Conservation (phyloP, 257 asterid genomes). For the Gynochthodes officinalis region DNA sequence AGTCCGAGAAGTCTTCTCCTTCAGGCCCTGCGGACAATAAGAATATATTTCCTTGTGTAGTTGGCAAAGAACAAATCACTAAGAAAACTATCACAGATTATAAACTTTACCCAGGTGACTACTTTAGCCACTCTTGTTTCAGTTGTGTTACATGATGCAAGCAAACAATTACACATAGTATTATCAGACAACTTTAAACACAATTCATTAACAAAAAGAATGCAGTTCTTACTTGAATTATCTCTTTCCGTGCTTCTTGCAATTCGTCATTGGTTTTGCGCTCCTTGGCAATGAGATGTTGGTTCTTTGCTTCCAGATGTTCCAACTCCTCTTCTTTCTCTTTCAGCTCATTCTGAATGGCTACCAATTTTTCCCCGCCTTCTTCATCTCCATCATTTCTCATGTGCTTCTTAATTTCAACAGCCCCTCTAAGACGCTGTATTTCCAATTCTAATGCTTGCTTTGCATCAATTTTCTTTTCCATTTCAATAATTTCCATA, state of each 20-base stretch:
- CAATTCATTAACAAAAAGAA: background rate
- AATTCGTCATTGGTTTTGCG: constrained; percentile 58
- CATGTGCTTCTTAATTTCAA: constrained; percentile 57
- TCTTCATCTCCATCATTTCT: constrained; percentile 53
- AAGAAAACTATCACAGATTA: background rate
- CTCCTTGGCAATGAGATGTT: constrained; percentile 55
- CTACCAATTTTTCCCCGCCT: constrained; percentile 39
- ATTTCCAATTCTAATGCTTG: constrained; percentile 66
- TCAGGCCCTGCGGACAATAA: constrained; percentile 18
- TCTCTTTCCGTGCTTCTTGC: constrained; percentile 69
- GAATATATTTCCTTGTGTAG: too few species aligned
- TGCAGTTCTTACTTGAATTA: constrained; percentile 42
- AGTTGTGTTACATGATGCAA: background rate
- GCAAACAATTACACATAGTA: background rate
- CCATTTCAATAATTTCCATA: constrained; percentile 52
- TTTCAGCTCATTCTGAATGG: constrained; percentile 46
- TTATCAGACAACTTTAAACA: background rate
- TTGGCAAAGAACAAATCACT: background rate
- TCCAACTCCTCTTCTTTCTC: constrained; percentile 64
- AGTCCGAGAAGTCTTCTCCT: background rate
- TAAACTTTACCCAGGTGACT: background rate
- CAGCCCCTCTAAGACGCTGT: constrained; percentile 48
- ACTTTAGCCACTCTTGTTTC: background rate
- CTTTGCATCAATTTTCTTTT: constrained; percentile 63
- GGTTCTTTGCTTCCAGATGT: constrained; percentile 35